phyloP scores from a whole-genome alignment of 1,139 yeast genomes.

The Zhuliangozyma blackwelliae region DNA sequence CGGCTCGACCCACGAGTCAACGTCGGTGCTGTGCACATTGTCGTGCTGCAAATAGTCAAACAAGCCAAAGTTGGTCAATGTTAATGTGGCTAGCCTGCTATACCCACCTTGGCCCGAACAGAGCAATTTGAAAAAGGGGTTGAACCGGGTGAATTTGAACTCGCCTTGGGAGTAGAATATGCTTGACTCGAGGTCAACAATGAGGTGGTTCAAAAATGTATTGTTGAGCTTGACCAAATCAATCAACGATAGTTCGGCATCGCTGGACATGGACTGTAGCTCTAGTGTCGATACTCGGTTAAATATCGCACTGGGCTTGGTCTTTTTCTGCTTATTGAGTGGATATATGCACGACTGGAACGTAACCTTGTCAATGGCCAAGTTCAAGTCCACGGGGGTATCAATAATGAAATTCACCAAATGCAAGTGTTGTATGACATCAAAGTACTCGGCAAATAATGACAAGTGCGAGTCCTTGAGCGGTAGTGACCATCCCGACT shows the following conservation, averaged over 20 bases:
- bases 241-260: constrained; percentile 46
- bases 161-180: constrained; percentile 35
- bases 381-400: constrained; percentile 12
- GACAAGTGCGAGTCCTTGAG: constrained; percentile 33
- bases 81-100: constrained; percentile 21
- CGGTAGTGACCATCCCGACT: constrained; percentile 48
- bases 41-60: constrained; percentile 22
- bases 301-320: constrained; percentile 21
- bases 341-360: constrained; percentile 26
- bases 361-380: constrained; percentile 17
- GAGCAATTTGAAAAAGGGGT: constrained; percentile 40
- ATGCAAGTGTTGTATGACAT: constrained; percentile 38
- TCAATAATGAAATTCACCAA: constrained; percentile 49
- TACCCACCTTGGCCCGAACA: constrained; percentile 38
- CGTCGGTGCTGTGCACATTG: constrained; percentile 11
- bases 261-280: constrained; percentile 34
- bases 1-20: constrained; percentile 18
- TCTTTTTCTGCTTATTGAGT: constrained; percentile 12
- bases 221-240: constrained; percentile 32
- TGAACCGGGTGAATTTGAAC: constrained; percentile 36
- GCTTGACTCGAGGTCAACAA: constrained; percentile 46
- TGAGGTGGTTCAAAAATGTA: constrained; percentile 24
- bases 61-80: constrained; percentile 32
- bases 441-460: constrained; percentile 36
- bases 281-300: constrained; percentile 30